phyloP scores from a whole-genome alignment of 805 yeast genomes.

The Trichomonascus vanleenenianus region DNA sequence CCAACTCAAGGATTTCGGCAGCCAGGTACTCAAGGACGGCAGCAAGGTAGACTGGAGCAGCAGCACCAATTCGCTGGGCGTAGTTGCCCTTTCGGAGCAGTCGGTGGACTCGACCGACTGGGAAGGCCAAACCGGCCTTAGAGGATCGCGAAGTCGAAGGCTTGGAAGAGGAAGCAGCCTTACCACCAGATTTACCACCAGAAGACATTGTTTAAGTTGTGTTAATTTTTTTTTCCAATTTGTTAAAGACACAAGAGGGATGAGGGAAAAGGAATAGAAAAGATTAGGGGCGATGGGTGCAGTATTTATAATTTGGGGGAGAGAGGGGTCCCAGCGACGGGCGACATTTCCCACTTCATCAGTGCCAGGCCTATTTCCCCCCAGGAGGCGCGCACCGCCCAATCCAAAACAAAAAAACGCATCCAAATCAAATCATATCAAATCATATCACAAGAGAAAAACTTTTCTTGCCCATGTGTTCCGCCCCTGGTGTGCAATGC shows the following conservation, averaged over 20 bases:
- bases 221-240: constrained; percentile 20
- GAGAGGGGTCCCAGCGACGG: not conserved
- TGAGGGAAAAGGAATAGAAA: constrained; percentile 15
- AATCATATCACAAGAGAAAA: no score
- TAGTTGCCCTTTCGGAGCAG: constrained; percentile 94
- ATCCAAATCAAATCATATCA: no score
- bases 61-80: constrained; percentile 98
- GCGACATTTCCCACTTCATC: not conserved
- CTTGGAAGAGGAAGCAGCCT: constrained; percentile 91
- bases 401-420: not conserved
- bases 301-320: constrained; percentile 1
- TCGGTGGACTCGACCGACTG: constrained; percentile 99
- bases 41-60: constrained; percentile 96
- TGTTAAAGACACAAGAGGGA: constrained; percentile 8
- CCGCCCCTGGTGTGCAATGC: not conserved
- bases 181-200: constrained; percentile 78
- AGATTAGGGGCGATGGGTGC: constrained; percentile 4
- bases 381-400: no score
- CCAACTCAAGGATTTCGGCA: constrained; percentile 96
- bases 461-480: not conserved
- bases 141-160: constrained; percentile 97
- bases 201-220: constrained; percentile 50
- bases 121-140: constrained; percentile 98
- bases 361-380: no score
- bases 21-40: constrained; percentile 95